Conservation (phyloP, 129 eudicot species). For the Flaveria linearis region DNA sequence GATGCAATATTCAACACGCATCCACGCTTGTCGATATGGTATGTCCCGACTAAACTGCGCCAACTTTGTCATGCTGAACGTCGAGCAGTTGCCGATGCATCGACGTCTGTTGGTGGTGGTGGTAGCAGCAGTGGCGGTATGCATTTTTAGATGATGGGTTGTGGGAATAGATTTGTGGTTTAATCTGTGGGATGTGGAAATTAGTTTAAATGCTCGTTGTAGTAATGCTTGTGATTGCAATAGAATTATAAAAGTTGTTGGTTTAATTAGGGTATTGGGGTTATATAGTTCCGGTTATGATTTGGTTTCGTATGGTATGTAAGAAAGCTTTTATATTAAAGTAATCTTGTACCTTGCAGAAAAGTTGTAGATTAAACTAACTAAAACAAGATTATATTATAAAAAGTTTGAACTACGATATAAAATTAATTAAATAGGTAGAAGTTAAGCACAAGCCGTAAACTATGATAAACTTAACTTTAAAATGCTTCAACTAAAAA, state of each 20-base stretch:
- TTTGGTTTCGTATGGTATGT: neutral
- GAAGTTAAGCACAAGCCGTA: no score
- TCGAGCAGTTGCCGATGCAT: conserved; percentile 47
- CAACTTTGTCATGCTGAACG: conserved; percentile 96
- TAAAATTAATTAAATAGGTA: no score
- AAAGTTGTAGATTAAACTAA: neutral
- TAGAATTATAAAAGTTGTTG: conserved; percentile 25
- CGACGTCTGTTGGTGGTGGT: conserved; percentile 40
- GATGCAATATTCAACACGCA: conserved; percentile 84
- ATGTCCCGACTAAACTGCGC: conserved; percentile 94
- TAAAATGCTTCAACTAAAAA: no score
- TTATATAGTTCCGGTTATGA: neutral
- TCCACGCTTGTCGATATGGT: conserved; percentile 87
- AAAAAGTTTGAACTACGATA: neutral
- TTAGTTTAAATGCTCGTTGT: neutral
- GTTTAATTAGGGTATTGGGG: conserved; percentile 15
- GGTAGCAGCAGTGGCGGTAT: conserved; percentile 37
- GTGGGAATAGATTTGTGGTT: neutral
- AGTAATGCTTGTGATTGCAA: conserved; percentile 25
- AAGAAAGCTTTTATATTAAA: neutral
- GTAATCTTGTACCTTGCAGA: neutral
- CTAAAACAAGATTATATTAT: neutral
- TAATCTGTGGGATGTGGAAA: conserved; percentile 8
- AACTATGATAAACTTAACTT: no score
- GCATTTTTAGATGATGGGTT: conserved; percentile 44